These are phyloP conservation scores for Cryptosporidium felis DNA, from an alignment of 169 alveolate species.

Conservation along the genomic window DNA sequence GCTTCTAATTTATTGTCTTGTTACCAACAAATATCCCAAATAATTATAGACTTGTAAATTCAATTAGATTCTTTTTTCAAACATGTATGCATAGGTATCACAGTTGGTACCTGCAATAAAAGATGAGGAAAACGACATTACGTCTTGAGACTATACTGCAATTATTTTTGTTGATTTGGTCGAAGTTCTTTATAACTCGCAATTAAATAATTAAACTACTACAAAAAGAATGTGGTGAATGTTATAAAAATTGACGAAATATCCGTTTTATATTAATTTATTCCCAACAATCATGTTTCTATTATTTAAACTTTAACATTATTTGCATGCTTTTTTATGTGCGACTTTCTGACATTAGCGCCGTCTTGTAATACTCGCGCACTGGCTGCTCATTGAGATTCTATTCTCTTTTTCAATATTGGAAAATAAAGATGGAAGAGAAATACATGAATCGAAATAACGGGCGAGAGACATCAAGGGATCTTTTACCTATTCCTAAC, in stretches of 20 bases:
- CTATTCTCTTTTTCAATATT: neutral
- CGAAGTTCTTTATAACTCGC: neutral
- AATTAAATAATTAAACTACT: neutral
- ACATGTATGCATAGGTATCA: slow-evolving; percentile 64
- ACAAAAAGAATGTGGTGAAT: neutral
- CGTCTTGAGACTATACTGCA: slow-evolving; percentile 69
- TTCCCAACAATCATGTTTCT: no score
- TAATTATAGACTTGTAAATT: no score
- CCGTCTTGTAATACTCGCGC: slow-evolving; percentile 68
- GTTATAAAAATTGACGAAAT: no score
- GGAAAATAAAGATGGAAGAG: no score
- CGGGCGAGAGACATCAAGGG: neutral
- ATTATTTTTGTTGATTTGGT: neutral
- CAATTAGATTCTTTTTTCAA: no score
- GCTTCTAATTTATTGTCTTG: no score
- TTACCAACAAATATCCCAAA: no score
- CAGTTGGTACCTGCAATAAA: slow-evolving; percentile 38
- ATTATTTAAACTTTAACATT: no score
- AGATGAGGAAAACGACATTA: slow-evolving; percentile 69
- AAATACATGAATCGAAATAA: neutral
- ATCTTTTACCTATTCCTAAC: neutral
- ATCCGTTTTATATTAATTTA: no score
- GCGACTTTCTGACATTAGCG: slow-evolving; percentile 26
- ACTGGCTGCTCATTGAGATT: neutral
- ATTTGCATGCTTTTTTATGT: neutral